phyloP scores from a whole-genome alignment of 2,329 filamentous ascomycete species.

The Fusarium begoniae region DNA sequence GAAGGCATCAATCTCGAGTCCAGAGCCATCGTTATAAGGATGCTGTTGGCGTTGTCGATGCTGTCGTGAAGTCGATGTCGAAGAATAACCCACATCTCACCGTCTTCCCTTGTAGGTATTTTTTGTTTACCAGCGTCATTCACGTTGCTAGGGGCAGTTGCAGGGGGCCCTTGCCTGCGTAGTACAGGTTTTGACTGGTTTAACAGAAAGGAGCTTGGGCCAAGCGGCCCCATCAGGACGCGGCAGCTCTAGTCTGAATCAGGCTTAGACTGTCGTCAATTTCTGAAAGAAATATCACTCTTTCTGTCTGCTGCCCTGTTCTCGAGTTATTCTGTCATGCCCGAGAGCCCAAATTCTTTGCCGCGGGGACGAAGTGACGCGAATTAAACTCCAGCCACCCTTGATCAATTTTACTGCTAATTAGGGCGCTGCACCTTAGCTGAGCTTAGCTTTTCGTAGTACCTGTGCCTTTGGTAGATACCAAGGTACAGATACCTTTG shows the following conservation, averaged over 20 bases:
- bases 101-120: conserved; percentile 1
- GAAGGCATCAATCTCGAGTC: conserved; percentile 58
- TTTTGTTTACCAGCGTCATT: conserved; percentile 49
- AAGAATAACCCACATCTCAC: conserved; percentile 52
- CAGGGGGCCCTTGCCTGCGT: conserved; percentile 25
- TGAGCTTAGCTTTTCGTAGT: not conserved
- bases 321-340: conserved; percentile 17
- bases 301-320: too few relatives aligned
- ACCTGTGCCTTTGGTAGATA: not conserved
- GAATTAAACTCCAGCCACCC: conserved; percentile 26
- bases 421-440: not conserved
- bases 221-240: conserved; percentile 3
- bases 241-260: not conserved
- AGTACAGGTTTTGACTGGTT: conserved; percentile 21
- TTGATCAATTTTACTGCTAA: conserved; percentile 9
- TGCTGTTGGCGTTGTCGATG: conserved; percentile 52
- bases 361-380: conserved; percentile 7
- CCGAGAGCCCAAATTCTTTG: not conserved
- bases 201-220: conserved; percentile 27
- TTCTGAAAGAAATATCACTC: conserved; percentile 13
- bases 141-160: conserved; percentile 49
- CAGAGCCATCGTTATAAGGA: conserved; percentile 53
- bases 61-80: conserved; percentile 53
- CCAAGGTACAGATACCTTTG: not conserved
- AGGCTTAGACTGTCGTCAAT: not conserved